Base-by-base conservation (phyloP, 202 grass and related monocot species). In the Brachypodium distachyon region DNA sequence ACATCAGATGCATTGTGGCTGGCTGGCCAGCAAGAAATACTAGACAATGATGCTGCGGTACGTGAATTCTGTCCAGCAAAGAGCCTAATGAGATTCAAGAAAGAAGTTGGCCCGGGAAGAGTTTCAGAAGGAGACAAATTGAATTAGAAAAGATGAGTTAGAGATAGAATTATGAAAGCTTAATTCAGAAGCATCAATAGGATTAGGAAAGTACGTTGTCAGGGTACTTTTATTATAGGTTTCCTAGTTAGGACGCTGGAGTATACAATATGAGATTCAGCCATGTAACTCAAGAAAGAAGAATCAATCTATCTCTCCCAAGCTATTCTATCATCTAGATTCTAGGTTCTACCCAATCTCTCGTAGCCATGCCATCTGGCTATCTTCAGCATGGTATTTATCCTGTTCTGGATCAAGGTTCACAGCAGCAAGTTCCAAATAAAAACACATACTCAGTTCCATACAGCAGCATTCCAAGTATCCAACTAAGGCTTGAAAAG, bases 401-500 rank as follows among this genome's bases (percentile, higher is more conserved):
- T n/a, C n/a, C n/a, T n/a, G n/a, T n/a, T n/a, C n/a, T n/a, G n/a
- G n/a, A n/a, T n/a, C n/a, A n/a, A n/a, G n/a, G n/a, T n/a, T n/a
- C n/a, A n/a, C n/a, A n/a, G n/a, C n/a, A n/a, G 22, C 6, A 46
- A 27, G 17, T 50, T 39, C 43, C 42, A 61, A 50, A 47, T 40
- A 10, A 9, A 61, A 61, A 81, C 43, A 81, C 27, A 51, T 70
- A 25, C 28, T 42, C 2, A 6, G 33, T 70, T 26, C 17, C 41
- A 83, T 44, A 52, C 11, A 42, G 19, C 2, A 23, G 10, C 7
- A 70, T 48, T 44, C 34, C 9, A 54, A 83, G 9, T 77, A 37
- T n/a, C 29, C 1, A 64, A 86, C n/a, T 61, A 68, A 68, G 33
- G 43, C 67, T 70, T 56, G 12, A 81, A 61, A 76, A 55, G 27